Base-by-base conservation (phyloP, 805 yeast genomes). In the Wilhelminamyces savonicus region DNA sequence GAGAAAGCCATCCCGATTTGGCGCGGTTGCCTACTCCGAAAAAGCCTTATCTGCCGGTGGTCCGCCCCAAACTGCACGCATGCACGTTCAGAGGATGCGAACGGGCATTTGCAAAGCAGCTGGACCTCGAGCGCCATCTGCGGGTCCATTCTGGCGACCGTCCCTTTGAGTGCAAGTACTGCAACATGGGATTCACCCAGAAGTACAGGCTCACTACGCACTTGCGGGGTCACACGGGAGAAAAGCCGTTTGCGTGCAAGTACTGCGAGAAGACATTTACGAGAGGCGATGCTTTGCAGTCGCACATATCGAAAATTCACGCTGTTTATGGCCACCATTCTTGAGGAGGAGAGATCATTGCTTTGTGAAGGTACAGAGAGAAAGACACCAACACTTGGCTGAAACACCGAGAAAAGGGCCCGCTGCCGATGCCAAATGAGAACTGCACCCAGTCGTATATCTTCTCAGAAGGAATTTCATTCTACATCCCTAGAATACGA, bases 251-350 rank as follows among this genome's bases (percentile, higher is more conserved):
- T 27, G 26, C 16, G 21, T 48, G 54, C 31, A 27, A 28, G 19
- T 39, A 43, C 35, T 48, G 54, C 29, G 44, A 32, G 4, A 48
- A 40, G 37, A 26, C 34, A 26, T 48, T 48, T 40, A 50, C 49
- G 16, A 31, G 51, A 24, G 54, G 54, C 18, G 54, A 48, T 36
- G 52, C 52, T 3, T 43, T 41, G 9, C 47, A 45, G 34, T 39
- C 45, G 9, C 54, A 48, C 36, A 35, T 44, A 12, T 38, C 36
- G 19, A 17, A 8, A 6, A 8, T 17, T 6, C 19, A 17, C 19
- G n/a, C n/a, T n/a, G n/a, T n/a, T n/a, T n/a, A n/a, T n/a, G n/a
- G n/a, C n/a, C 20, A 39, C 45, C 21, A 36, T 45, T 22, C 52
- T 45, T 31, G 36, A 43, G 13, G 35, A 28, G 32, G 29, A 25